phyloP scores from a whole-genome alignment of 1,284 basidiomycete species.

The Exobasidium cylindrosporum region DNA sequence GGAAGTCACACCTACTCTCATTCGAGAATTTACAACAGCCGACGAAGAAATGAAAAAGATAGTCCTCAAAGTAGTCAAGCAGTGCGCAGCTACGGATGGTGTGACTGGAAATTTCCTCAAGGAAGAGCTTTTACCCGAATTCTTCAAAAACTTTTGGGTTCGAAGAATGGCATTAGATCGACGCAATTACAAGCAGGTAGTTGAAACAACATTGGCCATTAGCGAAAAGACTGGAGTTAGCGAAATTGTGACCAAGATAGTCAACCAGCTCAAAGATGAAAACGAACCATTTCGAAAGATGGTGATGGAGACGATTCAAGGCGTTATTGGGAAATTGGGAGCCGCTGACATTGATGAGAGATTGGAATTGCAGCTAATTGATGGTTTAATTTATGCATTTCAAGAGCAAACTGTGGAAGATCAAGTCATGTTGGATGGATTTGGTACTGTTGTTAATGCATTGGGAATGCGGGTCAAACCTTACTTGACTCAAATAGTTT shows the following conservation, averaged over 20 bases:
- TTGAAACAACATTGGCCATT: constrained; percentile 96
- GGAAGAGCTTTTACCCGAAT: constrained; percentile 97
- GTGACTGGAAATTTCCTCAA: constrained; percentile 59
- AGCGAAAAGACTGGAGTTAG: constrained; percentile 94
- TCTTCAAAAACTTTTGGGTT: constrained; percentile 96
- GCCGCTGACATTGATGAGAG: constrained; percentile 96
- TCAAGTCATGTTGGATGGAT: constrained; percentile 97
- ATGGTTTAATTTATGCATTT: constrained; percentile 99
- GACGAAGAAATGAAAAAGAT: constrained; percentile 99
- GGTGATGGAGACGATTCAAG: constrained; percentile 99
- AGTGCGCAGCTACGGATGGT: constrained; percentile 91
- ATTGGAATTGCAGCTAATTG: constrained; percentile 86
- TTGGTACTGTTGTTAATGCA: constrained; percentile 93
- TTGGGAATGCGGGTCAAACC: constrained; percentile 97
- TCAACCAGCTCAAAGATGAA: constrained; percentile 83
- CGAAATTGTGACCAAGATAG: constrained; percentile 90
- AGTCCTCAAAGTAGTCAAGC: constrained; percentile 96
- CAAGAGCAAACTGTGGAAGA: constrained; percentile 99
- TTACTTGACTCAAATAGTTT: constrained; percentile 96
- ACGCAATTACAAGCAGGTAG: constrained; percentile 92
- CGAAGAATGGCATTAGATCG: constrained; percentile 95
- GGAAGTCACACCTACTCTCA: constrained; percentile 61
- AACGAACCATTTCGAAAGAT: constrained; percentile 94
- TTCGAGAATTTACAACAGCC: constrained; percentile 97
- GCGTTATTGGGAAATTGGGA: constrained; percentile 85